Percentiles rank a stretch among this genome's conserved stretches.
Evolutionary conservation across 2,329 filamentous ascomycete species (phyloP).

Genomic region (Beauveria asiatica): DNA sequence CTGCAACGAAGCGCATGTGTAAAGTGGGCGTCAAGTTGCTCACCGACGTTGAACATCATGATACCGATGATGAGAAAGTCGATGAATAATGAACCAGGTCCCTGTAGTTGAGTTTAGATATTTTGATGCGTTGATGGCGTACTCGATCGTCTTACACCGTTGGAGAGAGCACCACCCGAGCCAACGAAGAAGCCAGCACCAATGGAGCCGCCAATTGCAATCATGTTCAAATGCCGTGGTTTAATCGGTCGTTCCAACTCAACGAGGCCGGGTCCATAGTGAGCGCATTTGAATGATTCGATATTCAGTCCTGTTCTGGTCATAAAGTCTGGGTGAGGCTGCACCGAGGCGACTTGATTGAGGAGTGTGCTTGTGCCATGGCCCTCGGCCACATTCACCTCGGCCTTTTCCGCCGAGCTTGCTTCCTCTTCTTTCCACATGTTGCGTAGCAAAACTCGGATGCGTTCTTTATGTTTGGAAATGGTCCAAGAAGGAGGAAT

Average conservation of each 20-base stretch:
- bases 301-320: constrained; percentile 31
- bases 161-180: constrained; percentile 41
- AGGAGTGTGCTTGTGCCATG: constrained; percentile 1
- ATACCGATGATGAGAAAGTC: constrained; percentile 48
- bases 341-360: constrained; percentile 1
- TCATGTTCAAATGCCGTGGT: constrained; percentile 50
- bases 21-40: not conserved
- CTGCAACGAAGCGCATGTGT: not conserved
- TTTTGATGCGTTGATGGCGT: not conserved
- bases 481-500: not conserved
- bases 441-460: not conserved
- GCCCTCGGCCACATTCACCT: not conserved
- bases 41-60: constrained; percentile 51
- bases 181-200: constrained; percentile 56
- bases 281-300: constrained; percentile 29
- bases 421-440: constrained; percentile 9
- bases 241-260: constrained; percentile 39
- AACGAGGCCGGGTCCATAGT: constrained; percentile 24
- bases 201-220: constrained; percentile 47
- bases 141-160: constrained; percentile 27
- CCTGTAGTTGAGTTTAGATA: constrained; percentile 16
- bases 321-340: constrained; percentile 19
- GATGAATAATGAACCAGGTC: constrained; percentile 35
- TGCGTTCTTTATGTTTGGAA: no score
- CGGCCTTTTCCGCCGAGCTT: constrained; percentile 3